These are phyloP conservation scores for Arthrobotrys conoides DNA, from an alignment of 2,329 filamentous ascomycete genomes.

Conservation along the genomic window DNA sequence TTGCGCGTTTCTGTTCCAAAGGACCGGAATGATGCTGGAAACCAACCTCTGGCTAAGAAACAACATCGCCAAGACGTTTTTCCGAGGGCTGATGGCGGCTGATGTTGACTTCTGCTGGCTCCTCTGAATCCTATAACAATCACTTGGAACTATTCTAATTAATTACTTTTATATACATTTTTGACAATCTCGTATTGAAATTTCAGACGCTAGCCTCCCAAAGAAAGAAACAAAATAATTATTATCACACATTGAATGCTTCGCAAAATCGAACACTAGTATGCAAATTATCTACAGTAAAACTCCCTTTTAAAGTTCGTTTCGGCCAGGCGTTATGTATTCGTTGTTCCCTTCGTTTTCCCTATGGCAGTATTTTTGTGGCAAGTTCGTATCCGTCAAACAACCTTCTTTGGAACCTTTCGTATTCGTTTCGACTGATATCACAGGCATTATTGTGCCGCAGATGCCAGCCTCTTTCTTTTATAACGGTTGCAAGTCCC, in stretches of 20 bases:
- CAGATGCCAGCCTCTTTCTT: not conserved
- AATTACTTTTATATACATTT: conserved; percentile 32
- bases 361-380: not conserved
- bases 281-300: conserved; percentile 23
- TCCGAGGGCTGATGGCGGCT: not conserved
- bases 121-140: too few species aligned
- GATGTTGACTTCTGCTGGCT: not conserved
- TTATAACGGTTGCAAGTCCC: not conserved
- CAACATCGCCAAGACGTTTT: not conserved
- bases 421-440: not conserved
- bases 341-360: not conserved
- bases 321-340: not conserved
- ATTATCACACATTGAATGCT: conserved; percentile 2
- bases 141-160: conserved; percentile 5
- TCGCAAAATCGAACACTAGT: not conserved
- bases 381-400: conserved; percentile 4
- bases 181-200: not conserved
- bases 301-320: not conserved
- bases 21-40: too few species aligned
- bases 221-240: not conserved
- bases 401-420: conserved; percentile 6
- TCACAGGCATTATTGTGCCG: not conserved
- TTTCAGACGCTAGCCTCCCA: conserved; percentile 16
- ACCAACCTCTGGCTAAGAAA: not conserved
- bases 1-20: not conserved